Conservation (phyloP, 768 basidiomycete species). For the Tricholoma furcatifolium region DNA sequence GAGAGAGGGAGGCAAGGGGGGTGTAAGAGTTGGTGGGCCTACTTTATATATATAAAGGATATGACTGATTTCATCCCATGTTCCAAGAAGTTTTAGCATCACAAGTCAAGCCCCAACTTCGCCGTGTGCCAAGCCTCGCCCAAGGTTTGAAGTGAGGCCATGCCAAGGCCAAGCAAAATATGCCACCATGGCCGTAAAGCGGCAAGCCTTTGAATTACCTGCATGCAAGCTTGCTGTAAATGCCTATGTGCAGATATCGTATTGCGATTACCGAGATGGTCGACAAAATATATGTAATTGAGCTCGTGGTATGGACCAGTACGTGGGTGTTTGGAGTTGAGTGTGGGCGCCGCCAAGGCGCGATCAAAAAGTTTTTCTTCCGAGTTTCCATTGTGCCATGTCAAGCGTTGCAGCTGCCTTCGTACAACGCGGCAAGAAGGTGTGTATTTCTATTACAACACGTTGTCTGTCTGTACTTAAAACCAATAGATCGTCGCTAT, state of each 20-base stretch:
- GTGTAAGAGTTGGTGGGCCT: not conserved
- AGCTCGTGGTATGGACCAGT: too few relatives aligned
- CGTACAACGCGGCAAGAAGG: constrained; percentile 38
- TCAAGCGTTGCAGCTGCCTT: constrained; percentile 28
- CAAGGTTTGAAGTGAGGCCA: constrained; percentile 5
- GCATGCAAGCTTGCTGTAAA: not conserved
- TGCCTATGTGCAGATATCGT: too few relatives aligned
- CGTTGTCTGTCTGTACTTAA: not conserved
- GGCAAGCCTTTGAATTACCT: constrained; percentile 1
- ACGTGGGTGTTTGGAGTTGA: too few relatives aligned
- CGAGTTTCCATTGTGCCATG: constrained; percentile 6
- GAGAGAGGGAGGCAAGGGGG: not conserved
- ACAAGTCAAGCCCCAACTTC: constrained; percentile 9
- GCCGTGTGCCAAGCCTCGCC: constrained; percentile 12
- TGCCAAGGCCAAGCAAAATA: constrained; percentile 19
- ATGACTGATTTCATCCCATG: constrained; percentile 8
- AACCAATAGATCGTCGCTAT: constrained; percentile 85
- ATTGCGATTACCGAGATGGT: too few relatives aligned
- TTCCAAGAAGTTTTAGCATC: constrained; percentile 21
- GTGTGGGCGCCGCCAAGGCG: not conserved
- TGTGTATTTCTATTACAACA: constrained; percentile 6
- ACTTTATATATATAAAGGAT: constrained; percentile 17
- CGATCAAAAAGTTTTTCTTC: constrained; percentile 8
- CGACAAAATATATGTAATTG: too few relatives aligned
- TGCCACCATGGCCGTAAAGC: constrained; percentile 1